Evolutionary conservation across 2,329 filamentous ascomycete species (phyloP).

Genomic region (Phaeosphaeria sp.): DNA sequence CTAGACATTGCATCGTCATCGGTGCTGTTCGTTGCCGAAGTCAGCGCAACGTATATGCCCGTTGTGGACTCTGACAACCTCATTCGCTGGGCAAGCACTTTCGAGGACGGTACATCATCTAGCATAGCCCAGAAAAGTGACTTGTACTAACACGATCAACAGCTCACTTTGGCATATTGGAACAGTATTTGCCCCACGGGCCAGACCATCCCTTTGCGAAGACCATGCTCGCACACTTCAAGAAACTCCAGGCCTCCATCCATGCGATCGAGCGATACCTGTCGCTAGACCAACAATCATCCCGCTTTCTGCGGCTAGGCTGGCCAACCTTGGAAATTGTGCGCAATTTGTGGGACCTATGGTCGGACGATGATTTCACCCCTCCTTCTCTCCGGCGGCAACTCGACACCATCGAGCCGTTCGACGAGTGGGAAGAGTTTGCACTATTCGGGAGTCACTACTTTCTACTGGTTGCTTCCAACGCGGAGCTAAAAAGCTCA

Average conservation of each 20-base stretch:
- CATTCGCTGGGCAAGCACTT: slow-evolving; percentile 76
- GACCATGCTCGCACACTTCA: slow-evolving; percentile 85
- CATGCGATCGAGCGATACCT: slow-evolving; percentile 76
- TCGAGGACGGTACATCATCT: slow-evolving; percentile 67
- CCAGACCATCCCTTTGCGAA: slow-evolving; percentile 80
- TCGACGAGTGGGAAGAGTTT: slow-evolving; percentile 97
- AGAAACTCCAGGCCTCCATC: slow-evolving; percentile 80
- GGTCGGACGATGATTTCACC: slow-evolving; percentile 74
- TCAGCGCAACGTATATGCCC: slow-evolving; percentile 91
- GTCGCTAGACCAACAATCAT: slow-evolving; percentile 67
- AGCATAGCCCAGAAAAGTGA: slow-evolving; percentile 1
- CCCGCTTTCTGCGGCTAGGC: slow-evolving; percentile 72
- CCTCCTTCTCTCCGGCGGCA: slow-evolving; percentile 63
- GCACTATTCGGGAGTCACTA: slow-evolving; percentile 85
- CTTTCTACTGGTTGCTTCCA: slow-evolving; percentile 74
- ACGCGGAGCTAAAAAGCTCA: slow-evolving; percentile 26
- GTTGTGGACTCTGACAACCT: slow-evolving; percentile 74
- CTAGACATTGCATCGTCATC: slow-evolving; percentile 65
- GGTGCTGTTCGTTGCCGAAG: slow-evolving; percentile 85
- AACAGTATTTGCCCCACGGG: slow-evolving; percentile 84
- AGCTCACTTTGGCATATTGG: slow-evolving; percentile 85
- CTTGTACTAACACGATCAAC: slow-evolving; percentile 16
- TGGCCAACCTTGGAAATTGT: slow-evolving; percentile 68
- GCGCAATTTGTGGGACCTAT: slow-evolving; percentile 81
- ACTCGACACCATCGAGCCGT: slow-evolving; percentile 77